Conservation (phyloP, 345 rosid species). For the Hibiscus mutabilis region DNA sequence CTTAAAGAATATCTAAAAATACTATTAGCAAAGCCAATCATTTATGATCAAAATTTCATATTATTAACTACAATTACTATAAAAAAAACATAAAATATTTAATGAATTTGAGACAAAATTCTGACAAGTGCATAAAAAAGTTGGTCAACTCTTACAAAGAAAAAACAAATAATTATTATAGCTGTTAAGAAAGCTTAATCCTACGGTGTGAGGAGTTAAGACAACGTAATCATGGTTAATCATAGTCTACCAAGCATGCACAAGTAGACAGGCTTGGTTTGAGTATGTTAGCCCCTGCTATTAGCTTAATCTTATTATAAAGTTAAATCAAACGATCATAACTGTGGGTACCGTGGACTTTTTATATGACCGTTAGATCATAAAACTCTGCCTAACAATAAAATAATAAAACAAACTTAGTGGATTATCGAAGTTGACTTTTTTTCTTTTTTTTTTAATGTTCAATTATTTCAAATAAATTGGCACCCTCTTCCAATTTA, state of each 20-base stretch:
- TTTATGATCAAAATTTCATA: too few relatives aligned
- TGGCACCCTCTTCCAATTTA: too few relatives aligned
- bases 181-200: not conserved
- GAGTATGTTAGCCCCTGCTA: not conserved
- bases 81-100: too few relatives aligned
- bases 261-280: not conserved
- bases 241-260: constrained; percentile 1
- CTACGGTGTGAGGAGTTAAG: not conserved
- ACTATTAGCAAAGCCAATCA: too few relatives aligned
- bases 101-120: not conserved
- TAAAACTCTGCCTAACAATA: too few relatives aligned
- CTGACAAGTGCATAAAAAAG: not conserved
- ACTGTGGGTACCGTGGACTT: not conserved
- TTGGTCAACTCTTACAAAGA: not conserved
- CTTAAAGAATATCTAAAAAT: too few relatives aligned
- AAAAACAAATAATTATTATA: not conserved
- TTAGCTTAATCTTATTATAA: not conserved
- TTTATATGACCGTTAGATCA: not conserved
- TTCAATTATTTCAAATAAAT: too few relatives aligned
- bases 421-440: not conserved
- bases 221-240: constrained; percentile 9
- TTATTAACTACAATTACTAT: too few relatives aligned
- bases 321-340: not conserved
- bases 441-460: too few relatives aligned
- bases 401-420: not conserved